Conservation (phyloP, 2,329 filamentous ascomycete genomes). For the Aspergillus udagawae region DNA sequence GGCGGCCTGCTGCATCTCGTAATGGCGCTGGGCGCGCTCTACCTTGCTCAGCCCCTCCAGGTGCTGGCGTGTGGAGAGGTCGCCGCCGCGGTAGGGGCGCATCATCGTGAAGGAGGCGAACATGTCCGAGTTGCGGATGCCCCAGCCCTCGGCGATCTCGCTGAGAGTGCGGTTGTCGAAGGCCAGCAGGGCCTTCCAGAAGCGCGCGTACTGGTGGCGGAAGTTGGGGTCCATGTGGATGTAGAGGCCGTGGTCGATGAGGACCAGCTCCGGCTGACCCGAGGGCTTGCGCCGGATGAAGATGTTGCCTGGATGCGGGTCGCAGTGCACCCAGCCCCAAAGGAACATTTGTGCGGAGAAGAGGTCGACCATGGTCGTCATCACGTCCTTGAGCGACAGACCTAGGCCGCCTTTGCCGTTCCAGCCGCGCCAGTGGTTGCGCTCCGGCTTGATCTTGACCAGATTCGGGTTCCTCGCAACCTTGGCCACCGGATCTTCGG, state of each 20-base stretch:
- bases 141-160: conserved; percentile 74
- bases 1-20: conserved; percentile 74
- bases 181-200: conserved; percentile 92
- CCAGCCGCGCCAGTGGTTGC: conserved; percentile 71
- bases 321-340: conserved; percentile 92
- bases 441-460: conserved; percentile 71
- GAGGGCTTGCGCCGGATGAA: conserved; percentile 82
- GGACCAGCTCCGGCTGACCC: conserved; percentile 82
- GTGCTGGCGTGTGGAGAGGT: conserved; percentile 59
- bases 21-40: conserved; percentile 59
- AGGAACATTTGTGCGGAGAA: conserved; percentile 98
- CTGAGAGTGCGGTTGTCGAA: conserved; percentile 82
- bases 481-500: conserved; percentile 44
- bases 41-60: conserved; percentile 50
- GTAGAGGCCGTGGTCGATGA: conserved; percentile 97
- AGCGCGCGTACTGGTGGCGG: conserved; percentile 76
- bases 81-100: conserved; percentile 84
- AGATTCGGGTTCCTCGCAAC: conserved; percentile 27
- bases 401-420: conserved; percentile 76
- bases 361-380: conserved; percentile 93
- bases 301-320: conserved; percentile 96
- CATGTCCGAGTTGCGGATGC: conserved; percentile 81
- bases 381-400: conserved; percentile 76
- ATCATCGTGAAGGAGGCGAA: conserved; percentile 89
- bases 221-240: conserved; percentile 83